Evolutionary conservation across 1,139 yeast species (phyloP), one percentile per base, ranked within the genome.

Genomic region (Sugiyamaella japonica): DNA sequence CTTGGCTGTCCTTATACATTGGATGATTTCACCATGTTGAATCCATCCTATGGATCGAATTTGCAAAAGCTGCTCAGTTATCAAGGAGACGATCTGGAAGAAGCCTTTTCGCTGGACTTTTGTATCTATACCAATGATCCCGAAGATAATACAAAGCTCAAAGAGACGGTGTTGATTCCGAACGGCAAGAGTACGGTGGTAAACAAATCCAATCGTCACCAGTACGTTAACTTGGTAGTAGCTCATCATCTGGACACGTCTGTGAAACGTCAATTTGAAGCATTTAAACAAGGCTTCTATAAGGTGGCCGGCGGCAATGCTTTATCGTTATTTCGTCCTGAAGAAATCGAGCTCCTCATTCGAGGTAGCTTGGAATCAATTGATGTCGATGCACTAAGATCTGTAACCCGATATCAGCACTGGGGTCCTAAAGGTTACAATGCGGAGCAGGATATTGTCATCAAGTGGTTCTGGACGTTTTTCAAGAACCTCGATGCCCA

Each of bases 381-480:
- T 40, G 97, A 93, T 66, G 75, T 86, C 3, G 82, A 77, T 9
- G 79, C 86, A 5, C 72, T 93, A 54, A 78, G 81, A 57, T 80
- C 91, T 0, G 82, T 90, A 0, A 86, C 97, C 0, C 82, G 78
- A 59, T 93, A 91, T 68, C 72, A 71, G 23, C 89, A 90, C 2
- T 89, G 91, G 67, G 66, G 66, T 73, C 67, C 69, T 9, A 63
- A 66, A 4, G 66, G 69, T 7, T 70, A 69, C 2, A 74, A 70
- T 3, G 79, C 81, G 0, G 61, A 66, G 17, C 56, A 56, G 20
- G 70, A 66, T 37, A 53, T 61, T 0, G 73, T 83, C 0, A 76
- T 89, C 3, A 56, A 65, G 34, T 91, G 98, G 97, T 89, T 93
- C 66, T 93, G 98, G 98, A 83, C 84, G 20, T 81, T 82, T 66